Conservation (phyloP, 805 yeast genomes). For the Candida michaelii region DNA sequence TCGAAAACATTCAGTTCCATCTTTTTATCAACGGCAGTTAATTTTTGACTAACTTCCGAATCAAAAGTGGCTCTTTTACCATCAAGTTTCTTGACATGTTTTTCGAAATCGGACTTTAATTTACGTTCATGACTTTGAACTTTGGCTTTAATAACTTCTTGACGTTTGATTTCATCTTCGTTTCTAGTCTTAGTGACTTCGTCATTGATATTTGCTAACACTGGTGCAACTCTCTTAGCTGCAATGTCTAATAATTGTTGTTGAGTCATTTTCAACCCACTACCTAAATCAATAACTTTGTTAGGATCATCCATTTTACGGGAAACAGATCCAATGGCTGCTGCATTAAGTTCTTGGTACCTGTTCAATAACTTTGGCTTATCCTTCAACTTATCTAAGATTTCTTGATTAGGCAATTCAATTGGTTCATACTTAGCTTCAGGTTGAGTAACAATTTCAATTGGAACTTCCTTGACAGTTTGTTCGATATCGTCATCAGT, state of each 20-base stretch:
- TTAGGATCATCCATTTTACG: slow-evolving; percentile 49
- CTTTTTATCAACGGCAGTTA: slow-evolving; percentile 22
- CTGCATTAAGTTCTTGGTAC: slow-evolving; percentile 49
- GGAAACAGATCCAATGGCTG: slow-evolving; percentile 47
- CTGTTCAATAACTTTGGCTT: slow-evolving; percentile 50
- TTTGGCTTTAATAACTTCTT: slow-evolving; percentile 38
- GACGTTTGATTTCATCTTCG: slow-evolving; percentile 44
- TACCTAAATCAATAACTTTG: slow-evolving; percentile 51
- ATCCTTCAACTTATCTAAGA: slow-evolving; percentile 39
- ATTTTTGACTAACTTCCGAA: slow-evolving; percentile 38
- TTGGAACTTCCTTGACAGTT: slow-evolving; percentile 29
- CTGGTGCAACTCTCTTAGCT: slow-evolving; percentile 54
- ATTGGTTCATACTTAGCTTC: slow-evolving; percentile 36
- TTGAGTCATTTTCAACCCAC: slow-evolving; percentile 54
- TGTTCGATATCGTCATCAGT: slow-evolving; percentile 29
- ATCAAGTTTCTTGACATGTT: slow-evolving; percentile 37
- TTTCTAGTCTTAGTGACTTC: slow-evolving; percentile 45
- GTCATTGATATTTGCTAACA: slow-evolving; percentile 49
- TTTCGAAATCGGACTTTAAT: slow-evolving; percentile 36
- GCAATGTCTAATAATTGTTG: slow-evolving; percentile 57
- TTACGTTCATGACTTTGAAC: slow-evolving; percentile 35
- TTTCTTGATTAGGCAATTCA: slow-evolving; percentile 34
- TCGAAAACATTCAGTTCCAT: slow-evolving; percentile 30
- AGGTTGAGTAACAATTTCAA: slow-evolving; percentile 35
- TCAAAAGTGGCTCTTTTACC: slow-evolving; percentile 39